These are phyloP conservation scores for Cryphonectria radicalis DNA, from an alignment of 2,329 filamentous ascomycete species.

Conservation along the genomic window DNA sequence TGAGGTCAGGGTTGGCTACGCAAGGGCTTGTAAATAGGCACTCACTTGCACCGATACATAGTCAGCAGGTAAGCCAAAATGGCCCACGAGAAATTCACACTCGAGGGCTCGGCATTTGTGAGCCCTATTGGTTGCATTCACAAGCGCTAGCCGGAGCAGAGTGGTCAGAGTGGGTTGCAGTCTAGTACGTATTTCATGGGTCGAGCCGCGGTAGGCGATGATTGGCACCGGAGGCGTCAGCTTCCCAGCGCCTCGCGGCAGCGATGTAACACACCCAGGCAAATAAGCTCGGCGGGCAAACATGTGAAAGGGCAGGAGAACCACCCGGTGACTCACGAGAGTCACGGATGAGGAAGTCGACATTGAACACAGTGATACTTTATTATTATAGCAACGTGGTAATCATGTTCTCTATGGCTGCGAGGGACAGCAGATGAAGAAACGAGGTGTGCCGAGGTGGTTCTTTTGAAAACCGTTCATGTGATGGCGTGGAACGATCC, in stretches of 20 bases:
- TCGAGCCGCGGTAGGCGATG: slow-evolving; percentile 9
- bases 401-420: background rate
- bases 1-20: background rate
- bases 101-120: background rate
- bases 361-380: background rate
- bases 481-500: background rate
- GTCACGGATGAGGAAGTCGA: background rate
- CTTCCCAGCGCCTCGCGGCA: slow-evolving; percentile 3
- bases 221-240: background rate
- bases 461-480: background rate
- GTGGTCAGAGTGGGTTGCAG: background rate
- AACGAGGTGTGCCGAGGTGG: background rate
- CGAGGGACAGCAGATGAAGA: background rate
- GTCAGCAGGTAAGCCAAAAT: background rate
- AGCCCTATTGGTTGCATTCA: background rate
- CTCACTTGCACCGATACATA: background rate
- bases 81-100: background rate
- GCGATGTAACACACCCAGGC: slow-evolving; percentile 16
- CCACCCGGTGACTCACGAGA: background rate
- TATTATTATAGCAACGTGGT: background rate
- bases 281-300: background rate
- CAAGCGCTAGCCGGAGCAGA: background rate
- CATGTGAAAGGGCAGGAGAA: slow-evolving; percentile 8
- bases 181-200: background rate
- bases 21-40: background rate